phyloP scores from a whole-genome alignment of 208 protist species.

The Acanthamoeba castellanii region DNA sequence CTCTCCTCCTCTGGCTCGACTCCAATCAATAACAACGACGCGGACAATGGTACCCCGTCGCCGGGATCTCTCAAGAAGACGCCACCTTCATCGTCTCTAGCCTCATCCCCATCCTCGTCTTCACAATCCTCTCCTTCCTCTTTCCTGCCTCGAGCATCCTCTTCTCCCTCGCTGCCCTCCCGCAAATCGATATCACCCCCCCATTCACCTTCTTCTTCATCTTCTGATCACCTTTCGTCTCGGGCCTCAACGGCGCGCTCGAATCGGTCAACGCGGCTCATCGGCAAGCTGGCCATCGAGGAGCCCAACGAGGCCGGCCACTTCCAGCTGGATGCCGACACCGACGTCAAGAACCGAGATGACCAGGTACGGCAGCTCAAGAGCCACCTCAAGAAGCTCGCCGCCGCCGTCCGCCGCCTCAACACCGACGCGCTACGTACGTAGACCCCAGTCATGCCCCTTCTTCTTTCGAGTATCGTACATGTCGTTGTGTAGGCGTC shows the following conservation, averaged over 20 bases:
- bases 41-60: background rate
- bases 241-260: background rate
- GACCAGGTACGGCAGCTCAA: conserved; percentile 31
- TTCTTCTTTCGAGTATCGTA: background rate
- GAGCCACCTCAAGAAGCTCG: conserved; percentile 48
- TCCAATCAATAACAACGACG: background rate
- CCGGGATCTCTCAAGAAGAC: background rate
- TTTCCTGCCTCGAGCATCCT: background rate
- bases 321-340: conserved; percentile 32
- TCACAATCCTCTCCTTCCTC: background rate
- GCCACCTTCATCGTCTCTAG: background rate
- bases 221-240: background rate
- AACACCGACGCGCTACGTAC: conserved; percentile 37
- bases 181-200: background rate
- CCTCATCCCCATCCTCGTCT: background rate
- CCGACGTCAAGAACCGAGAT: background rate
- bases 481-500: background rate
- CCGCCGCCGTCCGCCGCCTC: background rate
- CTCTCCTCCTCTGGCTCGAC: background rate
- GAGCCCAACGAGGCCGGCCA: background rate
- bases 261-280: background rate
- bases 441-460: background rate
- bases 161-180: background rate
- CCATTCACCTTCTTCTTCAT: background rate
- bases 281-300: conserved; percentile 30